Base-by-base conservation (phyloP, 2,329 filamentous ascomycete genomes). In the Cercospora sp. region DNA sequence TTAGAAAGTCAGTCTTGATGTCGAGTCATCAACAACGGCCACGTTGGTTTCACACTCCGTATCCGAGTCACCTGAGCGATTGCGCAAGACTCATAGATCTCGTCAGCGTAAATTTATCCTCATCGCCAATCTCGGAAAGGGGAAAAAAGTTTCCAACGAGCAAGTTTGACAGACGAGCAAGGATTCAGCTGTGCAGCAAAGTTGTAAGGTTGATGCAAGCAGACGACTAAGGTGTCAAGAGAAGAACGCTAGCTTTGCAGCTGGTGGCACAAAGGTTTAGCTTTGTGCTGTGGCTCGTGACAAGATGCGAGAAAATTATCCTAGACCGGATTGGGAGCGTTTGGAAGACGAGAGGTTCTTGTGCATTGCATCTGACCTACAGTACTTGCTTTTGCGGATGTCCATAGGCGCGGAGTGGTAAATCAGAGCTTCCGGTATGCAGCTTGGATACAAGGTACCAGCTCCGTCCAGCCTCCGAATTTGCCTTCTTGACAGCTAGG, bases 221-320 rank as follows among this genome's bases (percentile, higher is more conserved):
- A 60, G 57, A 60, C 57, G 57, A 60, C 30, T 36, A 26, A 60
- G 57, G 33, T 36, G 57, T 60, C 16, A 23, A 48, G 42, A 18
- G 18, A 6, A 42, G n/a, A n/a, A n/a, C 36, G 20, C 42, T 23
- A 12, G 45, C 45, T 51, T 18, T 45, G 59, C 36, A 45, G 36
- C 4, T 61, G 33, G 59, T 48, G 59, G 59, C 59, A 61, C 59
- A 36, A 48, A 61, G 45, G 59, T 23, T 61, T 48, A 26, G 31
- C 33, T 61, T 23, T 61, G 59, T 20, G 20, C 28, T 42, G 59
- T n/a, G 36, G 36, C 36, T 42, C 36, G 36, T 42, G 36, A 42
- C 36, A 61, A 13, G 20, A 42, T 39, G 26, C 9, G 59, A 61
- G 58, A 48, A 33, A n/a, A 5, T 28, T 13, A 31, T 42, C 31